Evolutionary conservation across 805 yeast genomes (phyloP).

Genomic region (Monosporozyma aerobia): DNA sequence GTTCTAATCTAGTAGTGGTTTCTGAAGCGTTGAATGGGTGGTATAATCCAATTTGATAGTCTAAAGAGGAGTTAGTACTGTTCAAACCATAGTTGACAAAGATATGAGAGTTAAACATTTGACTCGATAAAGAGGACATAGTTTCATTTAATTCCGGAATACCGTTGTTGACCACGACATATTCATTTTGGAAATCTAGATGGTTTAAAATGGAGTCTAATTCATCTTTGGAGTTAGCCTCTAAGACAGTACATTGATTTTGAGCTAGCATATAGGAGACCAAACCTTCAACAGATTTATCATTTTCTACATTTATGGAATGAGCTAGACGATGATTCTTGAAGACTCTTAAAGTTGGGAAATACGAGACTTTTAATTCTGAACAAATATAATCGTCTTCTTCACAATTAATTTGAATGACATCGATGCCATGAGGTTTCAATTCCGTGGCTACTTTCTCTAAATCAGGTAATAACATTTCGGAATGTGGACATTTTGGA

Average conservation of each 20-base stretch:
- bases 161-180: slow-evolving; percentile 51
- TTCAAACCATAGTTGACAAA: slow-evolving; percentile 38
- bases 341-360: slow-evolving; percentile 73
- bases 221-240: slow-evolving; percentile 38
- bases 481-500: slow-evolving; percentile 97
- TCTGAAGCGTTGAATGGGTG: slow-evolving; percentile 1
- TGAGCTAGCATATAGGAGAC: slow-evolving; percentile 70
- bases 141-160: slow-evolving; percentile 39
- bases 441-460: slow-evolving; percentile 70
- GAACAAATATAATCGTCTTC: slow-evolving; percentile 62
- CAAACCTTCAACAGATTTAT: slow-evolving; percentile 70
- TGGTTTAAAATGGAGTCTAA: slow-evolving; percentile 36
- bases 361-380: slow-evolving; percentile 60
- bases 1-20: slow-evolving; percentile 15
- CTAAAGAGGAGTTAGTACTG: neutral
- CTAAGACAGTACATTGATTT: slow-evolving; percentile 63
- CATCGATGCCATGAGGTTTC: slow-evolving; percentile 50
- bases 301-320: slow-evolving; percentile 64
- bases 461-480: slow-evolving; percentile 69
- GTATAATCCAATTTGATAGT: slow-evolving; percentile 4
- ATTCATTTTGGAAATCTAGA: slow-evolving; percentile 32
- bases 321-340: slow-evolving; percentile 39
- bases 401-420: slow-evolving; percentile 80
- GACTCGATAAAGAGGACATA: slow-evolving; percentile 51
- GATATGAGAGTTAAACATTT: slow-evolving; percentile 50